Evolutionary conservation across 768 basidiomycete species (phyloP), one percentile per base, ranked within the genome.

Genomic region (Boletus eberwhitei): DNA sequence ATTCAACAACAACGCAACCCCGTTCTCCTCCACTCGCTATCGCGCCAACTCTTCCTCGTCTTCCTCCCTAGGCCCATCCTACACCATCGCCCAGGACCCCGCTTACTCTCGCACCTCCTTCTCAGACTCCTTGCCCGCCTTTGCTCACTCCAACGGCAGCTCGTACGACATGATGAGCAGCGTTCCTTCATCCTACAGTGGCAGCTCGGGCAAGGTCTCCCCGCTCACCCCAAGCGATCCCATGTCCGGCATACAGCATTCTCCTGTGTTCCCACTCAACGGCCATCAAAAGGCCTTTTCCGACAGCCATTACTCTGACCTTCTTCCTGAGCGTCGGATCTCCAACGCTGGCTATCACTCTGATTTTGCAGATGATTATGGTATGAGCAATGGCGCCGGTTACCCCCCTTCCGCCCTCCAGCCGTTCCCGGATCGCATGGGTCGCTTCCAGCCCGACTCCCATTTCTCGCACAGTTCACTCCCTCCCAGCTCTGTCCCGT

Each of bases 1-100:
- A 48, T 88, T 88, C 71, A 75, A 79, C 53, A 76, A 74, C 67
- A 74, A 77, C 44, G 67, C 72, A 38, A 47, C 61, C 58, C 72
- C 80, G 8, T 83, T 84, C 65, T 70, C 73, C 47, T 79, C 81
- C 42, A 76, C 81, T 54, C 83, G 86, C 62, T 88, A 88, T 73
- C 82, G 85, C 55, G 76, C 84, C 41, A 87, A 86, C 74, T 84
- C 84, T 32, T 85, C 86, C 48, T 87, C 87, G 0, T 83, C 85
- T 7, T 86, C 85, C 8, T 86, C 85, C n/a, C 75, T 86, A 11
- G 79, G 75, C n/a, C 80, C 79, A 42, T 71, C 68, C 57, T 86
- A 83, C 65, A 69, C 68, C 44, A 77, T 86, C 54, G 73, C 75
- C 59, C 73, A 78, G 29, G 85, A 90, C 59, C 50, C 74, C 53